A percentile compares a stretch with the other conserved stretches of the same genome.
Evolutionary conservation across 805 yeast species (phyloP).

Genomic region (Metschnikowia matae): DNA sequence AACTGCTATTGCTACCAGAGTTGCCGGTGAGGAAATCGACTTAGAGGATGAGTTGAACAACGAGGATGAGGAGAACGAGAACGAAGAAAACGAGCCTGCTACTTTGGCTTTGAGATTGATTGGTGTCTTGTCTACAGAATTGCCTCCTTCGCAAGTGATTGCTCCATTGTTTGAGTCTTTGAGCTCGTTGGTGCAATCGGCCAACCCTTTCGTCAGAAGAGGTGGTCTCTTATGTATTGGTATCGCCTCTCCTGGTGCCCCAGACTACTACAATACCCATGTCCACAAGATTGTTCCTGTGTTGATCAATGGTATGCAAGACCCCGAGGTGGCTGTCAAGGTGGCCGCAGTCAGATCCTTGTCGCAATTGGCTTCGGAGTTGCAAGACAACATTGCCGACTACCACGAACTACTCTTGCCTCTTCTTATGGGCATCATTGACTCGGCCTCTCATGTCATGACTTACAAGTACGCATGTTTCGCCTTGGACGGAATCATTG

Average conservation of each 20-base stretch:
- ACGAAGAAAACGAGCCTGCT: conserved; percentile 82
- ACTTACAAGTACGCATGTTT: conserved; percentile 87
- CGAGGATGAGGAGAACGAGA: conserved; percentile 88
- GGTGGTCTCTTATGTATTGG: conserved; percentile 82
- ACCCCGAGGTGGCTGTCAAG: conserved; percentile 67
- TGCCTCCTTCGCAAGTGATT: conserved; percentile 92
- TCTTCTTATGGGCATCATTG: conserved; percentile 80
- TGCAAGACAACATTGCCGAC: conserved; percentile 80
- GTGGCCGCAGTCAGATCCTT: conserved; percentile 84
- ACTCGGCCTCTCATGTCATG: conserved; percentile 74
- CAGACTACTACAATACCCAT: conserved; percentile 81
- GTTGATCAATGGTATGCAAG: conserved; percentile 72
- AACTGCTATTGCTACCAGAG: conserved; percentile 65
- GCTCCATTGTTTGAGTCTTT: conserved; percentile 69
- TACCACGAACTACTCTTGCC: conserved; percentile 83
- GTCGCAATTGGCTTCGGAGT: conserved; percentile 71
- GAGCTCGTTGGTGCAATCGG: conserved; percentile 43
- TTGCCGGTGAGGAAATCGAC: conserved; percentile 73
- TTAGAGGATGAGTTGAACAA: conserved; percentile 72
- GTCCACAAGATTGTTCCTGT: conserved; percentile 69
- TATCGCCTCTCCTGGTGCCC: conserved; percentile 86
- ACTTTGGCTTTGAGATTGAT: conserved; percentile 76
- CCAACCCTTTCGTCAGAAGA: conserved; percentile 76
- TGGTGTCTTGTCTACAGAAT: conserved; percentile 70
- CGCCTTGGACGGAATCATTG: conserved; percentile 88